Conservation (phyloP, 352 stramenopile species). For the Pythium apleroticum region DNA sequence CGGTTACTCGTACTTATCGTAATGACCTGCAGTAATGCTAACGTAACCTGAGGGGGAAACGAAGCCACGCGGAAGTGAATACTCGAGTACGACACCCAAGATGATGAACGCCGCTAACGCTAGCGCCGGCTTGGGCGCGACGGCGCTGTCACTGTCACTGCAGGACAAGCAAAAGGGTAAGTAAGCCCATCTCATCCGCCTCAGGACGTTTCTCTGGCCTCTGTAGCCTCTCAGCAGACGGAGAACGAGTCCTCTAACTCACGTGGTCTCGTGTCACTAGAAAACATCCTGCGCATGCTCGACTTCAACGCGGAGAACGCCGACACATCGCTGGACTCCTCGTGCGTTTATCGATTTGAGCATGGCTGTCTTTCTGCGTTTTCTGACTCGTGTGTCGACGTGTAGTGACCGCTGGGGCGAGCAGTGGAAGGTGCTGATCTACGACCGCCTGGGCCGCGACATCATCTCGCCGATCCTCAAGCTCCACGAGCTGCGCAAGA, state of each 20-base stretch:
- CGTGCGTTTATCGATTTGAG: constrained; percentile 22
- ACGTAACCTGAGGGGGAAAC: constrained; percentile 5
- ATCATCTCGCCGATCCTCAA: constrained; percentile 99
- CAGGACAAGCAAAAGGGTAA: constrained; percentile 84
- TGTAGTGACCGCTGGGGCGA: constrained; percentile 74
- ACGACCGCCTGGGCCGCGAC: constrained; percentile 94
- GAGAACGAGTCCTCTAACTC: neutral
- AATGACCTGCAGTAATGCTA: neutral
- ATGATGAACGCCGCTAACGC: constrained; percentile 31
- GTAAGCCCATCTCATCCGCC: neutral
- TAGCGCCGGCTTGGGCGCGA: constrained; percentile 9
- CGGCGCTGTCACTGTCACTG: constrained; percentile 47
- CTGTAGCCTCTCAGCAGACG: neutral
- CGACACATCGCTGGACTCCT: constrained; percentile 36
- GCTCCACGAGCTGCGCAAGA: constrained; percentile 95
- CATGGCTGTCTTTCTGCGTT: neutral
- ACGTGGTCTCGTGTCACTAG: constrained; percentile 23
- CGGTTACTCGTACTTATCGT: constrained; percentile 4
- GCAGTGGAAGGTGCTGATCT: constrained; percentile 97
- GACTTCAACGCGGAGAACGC: constrained; percentile 80
- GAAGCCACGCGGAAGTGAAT: constrained; percentile 18
- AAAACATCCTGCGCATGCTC: constrained; percentile 81
- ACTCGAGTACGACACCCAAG: neutral
- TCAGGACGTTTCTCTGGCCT: neutral
- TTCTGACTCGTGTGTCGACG: constrained; percentile 8